These are phyloP conservation scores for Solanum acaule DNA, from an alignment of 257 asterid species.

Conservation along the genomic window DNA sequence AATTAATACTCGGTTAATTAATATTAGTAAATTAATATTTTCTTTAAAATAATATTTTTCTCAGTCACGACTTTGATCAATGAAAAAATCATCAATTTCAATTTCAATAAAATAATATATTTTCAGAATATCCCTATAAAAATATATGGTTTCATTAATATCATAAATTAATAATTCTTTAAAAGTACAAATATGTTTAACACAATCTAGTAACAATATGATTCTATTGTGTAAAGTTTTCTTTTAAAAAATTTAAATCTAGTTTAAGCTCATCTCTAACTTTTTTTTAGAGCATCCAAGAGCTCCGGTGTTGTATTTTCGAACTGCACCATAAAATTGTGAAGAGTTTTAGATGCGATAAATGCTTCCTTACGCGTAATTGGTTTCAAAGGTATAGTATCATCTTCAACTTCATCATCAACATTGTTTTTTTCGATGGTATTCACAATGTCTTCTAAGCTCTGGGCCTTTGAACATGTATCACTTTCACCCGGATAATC, in stretches of 20 bases:
- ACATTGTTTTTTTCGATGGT: not conserved
- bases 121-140: too few species aligned
- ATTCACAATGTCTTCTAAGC: not conserved
- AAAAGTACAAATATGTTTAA: too few species aligned
- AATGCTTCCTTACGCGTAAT: too few species aligned
- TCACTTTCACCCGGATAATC: not conserved
- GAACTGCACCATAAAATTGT: not conserved
- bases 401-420: not conserved
- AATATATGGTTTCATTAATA: too few species aligned
- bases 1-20: too few species aligned
- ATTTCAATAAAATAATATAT: not conserved
- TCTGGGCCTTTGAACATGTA: not conserved
- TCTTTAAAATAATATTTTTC: too few species aligned
- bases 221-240: not conserved
- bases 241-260: too few species aligned
- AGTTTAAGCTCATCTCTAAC: too few species aligned
- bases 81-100: too few species aligned
- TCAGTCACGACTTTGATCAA: not conserved
- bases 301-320: not conserved
- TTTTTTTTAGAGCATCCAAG: not conserved
- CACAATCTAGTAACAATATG: too few species aligned
- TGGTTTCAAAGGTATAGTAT: not conserved
- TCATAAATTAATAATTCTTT: too few species aligned
- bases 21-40: too few species aligned
- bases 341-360: not conserved